phyloP scores from a whole-genome alignment of 768 basidiomycete genomes.

The Leccinum truebloodii region DNA sequence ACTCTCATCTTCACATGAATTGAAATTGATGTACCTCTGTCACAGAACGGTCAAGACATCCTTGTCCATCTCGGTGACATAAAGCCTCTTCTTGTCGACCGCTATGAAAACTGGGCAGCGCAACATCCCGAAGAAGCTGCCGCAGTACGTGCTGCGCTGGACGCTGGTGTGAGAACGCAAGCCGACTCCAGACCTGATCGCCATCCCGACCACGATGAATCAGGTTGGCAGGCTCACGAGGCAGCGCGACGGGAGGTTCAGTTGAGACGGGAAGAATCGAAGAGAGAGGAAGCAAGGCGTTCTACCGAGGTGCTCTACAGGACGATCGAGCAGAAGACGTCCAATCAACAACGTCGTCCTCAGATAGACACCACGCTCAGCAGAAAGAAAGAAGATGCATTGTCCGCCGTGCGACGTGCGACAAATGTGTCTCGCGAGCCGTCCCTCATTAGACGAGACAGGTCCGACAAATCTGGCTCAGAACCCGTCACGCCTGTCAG shows the following conservation, averaged over 20 bases:
- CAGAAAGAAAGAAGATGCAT: slow-evolving; percentile 35
- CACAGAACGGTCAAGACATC: slow-evolving; percentile 75
- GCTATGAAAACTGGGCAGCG: slow-evolving; percentile 60
- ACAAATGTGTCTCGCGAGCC: slow-evolving; percentile 25
- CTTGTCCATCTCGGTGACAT: slow-evolving; percentile 64
- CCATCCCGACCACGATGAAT: slow-evolving; percentile 32
- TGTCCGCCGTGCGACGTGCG: slow-evolving; percentile 27
- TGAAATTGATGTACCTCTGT: slow-evolving; percentile 19
- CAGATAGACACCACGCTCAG: slow-evolving; percentile 30
- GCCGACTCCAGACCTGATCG: slow-evolving; percentile 28
- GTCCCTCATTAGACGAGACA: slow-evolving; percentile 26
- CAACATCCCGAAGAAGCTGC: slow-evolving; percentile 41
- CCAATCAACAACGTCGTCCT: slow-evolving; percentile 23
- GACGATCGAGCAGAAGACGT: slow-evolving; percentile 19
- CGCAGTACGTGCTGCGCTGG: slow-evolving; percentile 22
- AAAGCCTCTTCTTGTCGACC: slow-evolving; percentile 62
- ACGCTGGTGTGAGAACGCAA: slow-evolving; percentile 22
- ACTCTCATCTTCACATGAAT: slow-evolving; percentile 5
- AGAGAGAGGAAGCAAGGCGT: slow-evolving; percentile 36
- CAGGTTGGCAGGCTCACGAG: slow-evolving; percentile 35
- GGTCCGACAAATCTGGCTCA: slow-evolving; percentile 24
- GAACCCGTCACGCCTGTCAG: slow-evolving; percentile 31
- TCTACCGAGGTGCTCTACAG: slow-evolving; percentile 39
- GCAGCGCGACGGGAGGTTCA: slow-evolving; percentile 34
- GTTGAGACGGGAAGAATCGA: slow-evolving; percentile 35